Conservation (phyloP, 202 grass and related monocot species). For the Miscanthus sacchariflorus region DNA sequence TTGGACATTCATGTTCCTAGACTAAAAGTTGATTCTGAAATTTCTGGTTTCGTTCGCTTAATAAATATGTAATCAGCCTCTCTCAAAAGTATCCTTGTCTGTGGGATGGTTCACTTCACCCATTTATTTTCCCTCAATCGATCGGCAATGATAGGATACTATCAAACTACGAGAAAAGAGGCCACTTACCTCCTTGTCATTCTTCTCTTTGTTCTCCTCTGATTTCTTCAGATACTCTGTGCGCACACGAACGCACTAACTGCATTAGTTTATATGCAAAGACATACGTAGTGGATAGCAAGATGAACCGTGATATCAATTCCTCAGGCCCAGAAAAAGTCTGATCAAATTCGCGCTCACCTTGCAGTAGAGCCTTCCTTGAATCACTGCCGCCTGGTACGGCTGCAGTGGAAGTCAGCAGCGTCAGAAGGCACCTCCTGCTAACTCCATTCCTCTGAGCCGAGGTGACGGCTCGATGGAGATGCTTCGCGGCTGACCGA, state of each 20-base stretch:
- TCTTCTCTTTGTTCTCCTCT: conserved; percentile 88
- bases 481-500: conserved; percentile 42
- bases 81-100: neutral
- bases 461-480: conserved; percentile 35
- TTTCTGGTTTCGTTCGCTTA: neutral
- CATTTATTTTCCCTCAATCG: neutral
- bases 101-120: neutral
- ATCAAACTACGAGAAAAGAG: conserved; percentile 4
- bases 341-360: conserved; percentile 9
- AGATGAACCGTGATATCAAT: neutral
- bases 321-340: neutral
- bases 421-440: conserved; percentile 72
- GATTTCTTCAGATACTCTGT: conserved; percentile 86
- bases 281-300: neutral
- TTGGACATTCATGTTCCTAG: neutral
- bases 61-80: neutral
- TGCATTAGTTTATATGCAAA: conserved; percentile 12
- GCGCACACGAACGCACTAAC: neutral
- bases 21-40: neutral
- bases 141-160: neutral
- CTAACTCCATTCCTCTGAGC: conserved; percentile 59
- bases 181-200: conserved; percentile 78
- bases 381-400: conserved; percentile 69
- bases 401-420: conserved; percentile 53
- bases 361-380: conserved; percentile 78